Base-by-base conservation (phyloP, 2,329 filamentous ascomycete genomes). In the Fusarium scirpi region DNA sequence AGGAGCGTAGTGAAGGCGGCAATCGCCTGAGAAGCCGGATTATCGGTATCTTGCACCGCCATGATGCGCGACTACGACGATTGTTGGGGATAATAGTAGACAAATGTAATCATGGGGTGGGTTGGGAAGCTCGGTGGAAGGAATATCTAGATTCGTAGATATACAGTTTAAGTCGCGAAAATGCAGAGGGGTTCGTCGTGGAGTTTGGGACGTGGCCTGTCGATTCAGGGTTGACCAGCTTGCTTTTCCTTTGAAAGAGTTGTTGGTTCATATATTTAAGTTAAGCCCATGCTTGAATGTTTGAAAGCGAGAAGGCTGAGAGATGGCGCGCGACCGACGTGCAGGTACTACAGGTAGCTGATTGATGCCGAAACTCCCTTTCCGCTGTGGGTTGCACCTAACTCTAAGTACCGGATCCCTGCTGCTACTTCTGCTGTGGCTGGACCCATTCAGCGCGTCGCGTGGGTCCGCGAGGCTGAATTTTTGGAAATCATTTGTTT, bases 1-100 rank as follows among this genome's bases (percentile, higher is more conserved):
- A 94, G 82, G 25, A 91, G 82, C 27, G 77, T 75, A 38, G 80
- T 82, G 72, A 91, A 89, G 27, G 83, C 80, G 44, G 82, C 82
- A 55, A 91, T 87, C 53, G 85, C 84, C 54, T 83, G 78, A 48
- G 90, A 81, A 68, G 85, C 84, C 62, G 85, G 81, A 71, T 82
- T 84, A 48, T 80, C 77, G 43, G 80, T 70, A 49, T 81, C 80
- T 49, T 84, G 79, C 41, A 83, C 84, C 62, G 86, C 84, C 89
- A 91, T 87, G 61, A 76, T 80, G 74, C 48, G 58, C 49, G 52
- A 58, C 60, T 62, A 57, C 46, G 65, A 47, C 16, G 49, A 54
- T 67, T 46, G 63, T 64, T 65, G 61, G 41, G 34, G 29, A 46
- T 44, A 52, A 49, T 44, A 38, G 60, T 29, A 58, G 52, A 44